Percentiles rank a stretch among this genome's conserved stretches.
Evolutionary conservation across 495 filamentous ascomycete species (phyloP).

Genomic region (Cryomyces minteri): DNA sequence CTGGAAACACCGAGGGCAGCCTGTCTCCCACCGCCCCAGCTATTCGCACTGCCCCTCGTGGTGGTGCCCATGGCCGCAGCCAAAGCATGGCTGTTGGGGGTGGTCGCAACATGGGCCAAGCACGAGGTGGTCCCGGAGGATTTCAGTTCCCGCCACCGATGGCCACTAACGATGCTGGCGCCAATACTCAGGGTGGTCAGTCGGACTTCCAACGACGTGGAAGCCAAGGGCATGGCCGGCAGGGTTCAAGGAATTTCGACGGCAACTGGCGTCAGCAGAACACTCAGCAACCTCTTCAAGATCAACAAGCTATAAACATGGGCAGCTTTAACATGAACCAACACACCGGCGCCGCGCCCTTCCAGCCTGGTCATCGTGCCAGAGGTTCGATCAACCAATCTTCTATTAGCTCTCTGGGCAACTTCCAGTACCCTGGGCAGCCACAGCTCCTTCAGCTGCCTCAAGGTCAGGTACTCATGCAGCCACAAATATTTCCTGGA

Average conservation of each 20-base stretch:
- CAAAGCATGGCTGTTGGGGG: constrained; percentile 52
- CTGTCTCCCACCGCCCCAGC: constrained; percentile 19
- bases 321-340: constrained; percentile 48
- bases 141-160: constrained; percentile 50
- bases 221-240: constrained; percentile 58
- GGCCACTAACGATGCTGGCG: constrained; percentile 33
- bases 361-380: constrained; percentile 83
- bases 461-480: constrained; percentile 54
- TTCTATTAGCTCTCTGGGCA: constrained; percentile 65
- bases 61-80: constrained; percentile 44
- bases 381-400: constrained; percentile 77
- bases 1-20: constrained; percentile 21
- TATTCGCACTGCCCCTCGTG: constrained; percentile 13
- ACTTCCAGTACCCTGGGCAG: constrained; percentile 83
- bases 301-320: constrained; percentile 24
- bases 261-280: constrained; percentile 91
- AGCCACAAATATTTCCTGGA: constrained; percentile 54
- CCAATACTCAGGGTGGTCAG: constrained; percentile 27
- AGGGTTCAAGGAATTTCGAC: constrained; percentile 83
- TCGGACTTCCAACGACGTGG: constrained; percentile 55
- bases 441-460: constrained; percentile 78
- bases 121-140: constrained; percentile 37
- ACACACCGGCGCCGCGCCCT: constrained; percentile 31
- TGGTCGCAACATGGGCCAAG: constrained; percentile 29
- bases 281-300: constrained; percentile 32